A percentile compares a stretch with the other conserved stretches of the same genome.
Evolutionary conservation across 2,329 filamentous ascomycete species (phyloP).

Genomic region (Fusarium citri): DNA sequence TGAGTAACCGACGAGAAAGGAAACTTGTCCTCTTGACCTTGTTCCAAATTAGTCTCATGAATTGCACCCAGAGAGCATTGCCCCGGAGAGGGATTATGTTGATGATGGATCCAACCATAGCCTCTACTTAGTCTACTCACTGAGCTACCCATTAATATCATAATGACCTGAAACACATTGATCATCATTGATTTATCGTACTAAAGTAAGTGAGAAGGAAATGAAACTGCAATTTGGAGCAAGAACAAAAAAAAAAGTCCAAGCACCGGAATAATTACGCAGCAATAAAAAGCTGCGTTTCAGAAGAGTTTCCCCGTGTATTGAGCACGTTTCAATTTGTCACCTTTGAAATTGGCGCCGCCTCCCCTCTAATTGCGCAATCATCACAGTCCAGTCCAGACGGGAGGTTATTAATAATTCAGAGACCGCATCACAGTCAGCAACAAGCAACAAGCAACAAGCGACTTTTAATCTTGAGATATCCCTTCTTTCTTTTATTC

Average conservation of each 20-base stretch:
- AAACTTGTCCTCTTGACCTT: not conserved
- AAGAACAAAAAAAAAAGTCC: not conserved
- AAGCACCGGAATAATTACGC: slow-evolving; percentile 20
- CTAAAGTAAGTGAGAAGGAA: not conserved
- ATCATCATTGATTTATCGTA: not conserved
- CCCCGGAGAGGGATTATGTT: no score
- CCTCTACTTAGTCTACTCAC: not conserved
- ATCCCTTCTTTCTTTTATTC: not conserved
- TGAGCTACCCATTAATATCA: not conserved
- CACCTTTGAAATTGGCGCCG: slow-evolving; percentile 15
- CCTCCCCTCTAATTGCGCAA: slow-evolving; percentile 44
- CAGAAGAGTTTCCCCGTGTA: slow-evolving; percentile 38
- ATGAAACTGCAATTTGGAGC: not conserved
- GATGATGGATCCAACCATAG: not conserved
- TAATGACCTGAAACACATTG: not conserved
- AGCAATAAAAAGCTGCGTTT: slow-evolving; percentile 15
- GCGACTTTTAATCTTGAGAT: not conserved
- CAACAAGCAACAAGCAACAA: slow-evolving; percentile 11
- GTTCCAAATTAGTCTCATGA: not conserved
- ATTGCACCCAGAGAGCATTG: no score
- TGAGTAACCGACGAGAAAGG: not conserved
- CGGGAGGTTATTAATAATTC: slow-evolving; percentile 44
- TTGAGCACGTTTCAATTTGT: slow-evolving; percentile 45
- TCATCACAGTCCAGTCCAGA: slow-evolving; percentile 34
- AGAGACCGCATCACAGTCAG: slow-evolving; percentile 30